These are phyloP conservation scores for Panicum miliaceum DNA, from an alignment of 176 grass and related monocot species.

Conservation along the genomic window DNA sequence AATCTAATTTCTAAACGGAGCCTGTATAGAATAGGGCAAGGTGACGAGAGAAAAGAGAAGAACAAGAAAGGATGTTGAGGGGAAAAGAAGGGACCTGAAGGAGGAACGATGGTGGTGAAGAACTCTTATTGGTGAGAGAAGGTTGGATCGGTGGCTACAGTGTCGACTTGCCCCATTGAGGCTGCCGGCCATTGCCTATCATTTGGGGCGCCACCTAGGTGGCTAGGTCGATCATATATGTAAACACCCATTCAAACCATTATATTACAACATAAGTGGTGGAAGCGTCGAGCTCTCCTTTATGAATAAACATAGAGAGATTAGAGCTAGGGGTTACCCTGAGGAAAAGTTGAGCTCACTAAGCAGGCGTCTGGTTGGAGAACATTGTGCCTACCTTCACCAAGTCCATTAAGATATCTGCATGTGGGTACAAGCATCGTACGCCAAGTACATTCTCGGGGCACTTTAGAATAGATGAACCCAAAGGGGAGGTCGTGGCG, in stretches of 20 bases:
- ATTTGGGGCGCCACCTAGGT: not conserved
- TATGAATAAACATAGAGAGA: not conserved
- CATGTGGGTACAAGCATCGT: slow-evolving; percentile 39
- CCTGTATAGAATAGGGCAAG: not conserved
- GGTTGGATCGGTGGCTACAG: not conserved
- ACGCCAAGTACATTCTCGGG: slow-evolving; percentile 37
- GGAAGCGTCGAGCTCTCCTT: not conserved
- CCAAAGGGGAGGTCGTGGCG: not conserved
- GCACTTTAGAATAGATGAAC: slow-evolving; percentile 18
- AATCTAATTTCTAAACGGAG: not conserved
- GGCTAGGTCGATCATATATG: not conserved
- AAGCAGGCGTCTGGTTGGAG: not conserved
- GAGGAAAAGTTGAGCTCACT: slow-evolving; percentile 8
- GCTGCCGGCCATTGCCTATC: not conserved
- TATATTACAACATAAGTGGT: not conserved
- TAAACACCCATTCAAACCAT: not conserved
- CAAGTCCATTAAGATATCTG: slow-evolving; percentile 30
- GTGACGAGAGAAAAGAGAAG: not conserved
- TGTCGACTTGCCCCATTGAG: not conserved
- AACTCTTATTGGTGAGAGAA: not conserved
- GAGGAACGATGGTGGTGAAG: not conserved
- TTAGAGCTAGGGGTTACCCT: not conserved
- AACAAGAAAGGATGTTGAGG: not conserved
- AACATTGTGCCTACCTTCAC: slow-evolving; percentile 30
- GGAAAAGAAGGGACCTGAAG: not conserved